Conservation (phyloP, 192 early-diverging fungal genomes). For the Dissophora ornata region DNA sequence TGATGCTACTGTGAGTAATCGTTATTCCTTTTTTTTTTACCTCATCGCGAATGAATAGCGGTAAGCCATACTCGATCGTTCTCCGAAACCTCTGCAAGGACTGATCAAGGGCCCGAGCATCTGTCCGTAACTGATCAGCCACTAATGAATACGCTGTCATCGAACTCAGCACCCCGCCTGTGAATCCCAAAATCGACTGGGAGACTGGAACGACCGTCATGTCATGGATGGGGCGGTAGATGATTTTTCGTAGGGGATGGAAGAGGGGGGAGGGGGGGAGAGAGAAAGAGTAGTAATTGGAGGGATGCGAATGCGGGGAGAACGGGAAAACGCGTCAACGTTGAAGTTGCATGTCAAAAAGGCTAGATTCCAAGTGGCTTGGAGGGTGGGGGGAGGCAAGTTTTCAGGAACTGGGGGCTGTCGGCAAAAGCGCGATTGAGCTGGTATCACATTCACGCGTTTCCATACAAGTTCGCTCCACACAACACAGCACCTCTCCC, state of each 20-base stretch:
- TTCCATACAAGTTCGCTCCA: too few relatives aligned
- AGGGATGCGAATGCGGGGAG: neutral
- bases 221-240: too few relatives aligned
- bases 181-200: slow-evolving; percentile 55
- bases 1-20: too few relatives aligned
- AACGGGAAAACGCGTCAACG: too few relatives aligned
- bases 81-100: slow-evolving; percentile 27
- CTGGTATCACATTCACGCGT: too few relatives aligned
- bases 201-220: slow-evolving; percentile 52
- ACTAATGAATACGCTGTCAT: slow-evolving; percentile 45
- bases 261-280: neutral
- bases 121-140: slow-evolving; percentile 29
- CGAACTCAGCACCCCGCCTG: slow-evolving; percentile 44
- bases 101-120: slow-evolving; percentile 24
- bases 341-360: too few relatives aligned
- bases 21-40: slow-evolving; percentile 10
- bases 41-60: slow-evolving; percentile 53
- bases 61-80: slow-evolving; percentile 47
- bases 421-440: too few relatives aligned
- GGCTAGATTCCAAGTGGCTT: too few relatives aligned
- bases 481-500: too few relatives aligned
- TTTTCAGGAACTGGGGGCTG: too few relatives aligned
- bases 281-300: neutral
- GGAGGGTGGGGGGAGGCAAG: too few relatives aligned
- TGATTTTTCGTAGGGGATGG: neutral